Evolutionary conservation across 2,329 filamentous ascomycete genomes (phyloP), one percentile per base, ranked within the genome.

Genomic region (Chrysoporthe deuterocubensis): DNA sequence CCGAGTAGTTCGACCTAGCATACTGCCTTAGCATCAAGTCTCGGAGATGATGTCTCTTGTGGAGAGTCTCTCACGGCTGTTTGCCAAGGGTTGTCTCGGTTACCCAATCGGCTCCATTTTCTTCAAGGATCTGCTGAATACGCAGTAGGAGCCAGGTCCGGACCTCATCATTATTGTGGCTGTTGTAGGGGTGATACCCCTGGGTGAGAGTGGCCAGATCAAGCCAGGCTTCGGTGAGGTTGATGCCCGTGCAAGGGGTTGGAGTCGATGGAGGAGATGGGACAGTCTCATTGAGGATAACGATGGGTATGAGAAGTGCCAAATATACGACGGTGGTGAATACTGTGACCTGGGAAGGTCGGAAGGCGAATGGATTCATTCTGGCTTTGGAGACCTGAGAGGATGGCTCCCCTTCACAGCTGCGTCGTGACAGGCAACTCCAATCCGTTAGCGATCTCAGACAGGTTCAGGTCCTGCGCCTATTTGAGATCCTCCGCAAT

Each of bases 101-200:
- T 2, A 74, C 79, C 76, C 82, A 88, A 0, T 79, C 73, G 13
- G 85, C 83, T 2, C 80, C 80, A 75, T 92, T 93, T 32, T 82
- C 81, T 43, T 86, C 81, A 71, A 95, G 78, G 69, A 97, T 96
- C 48, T 85, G 81, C 70, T 89, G 81, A 68, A 97, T 87, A 68
- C 94, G 88, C 21, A 81, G 74, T 69, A 97, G 82, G 44, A 98
- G 81, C 84, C 91, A 97, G 44, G 87, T 81, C 70, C 92, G 89
- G 44, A 97, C 89, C 34, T 88, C 82, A 73, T 97, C 94, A 76
- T 97, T 98, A 69, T 87, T 84, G 68, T 85, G 90, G 72, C 91
- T 94, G 80, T 97, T 97, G 82, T 93, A 97, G 0, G 96, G 95
- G 76, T 97, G 96, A 76, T 92, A 96, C 1, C 85, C 84, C 71